Evolutionary conservation across 2,329 filamentous ascomycete species (phyloP), one percentile per base, ranked within the genome.

Genomic region (Clathrospora elynae): DNA sequence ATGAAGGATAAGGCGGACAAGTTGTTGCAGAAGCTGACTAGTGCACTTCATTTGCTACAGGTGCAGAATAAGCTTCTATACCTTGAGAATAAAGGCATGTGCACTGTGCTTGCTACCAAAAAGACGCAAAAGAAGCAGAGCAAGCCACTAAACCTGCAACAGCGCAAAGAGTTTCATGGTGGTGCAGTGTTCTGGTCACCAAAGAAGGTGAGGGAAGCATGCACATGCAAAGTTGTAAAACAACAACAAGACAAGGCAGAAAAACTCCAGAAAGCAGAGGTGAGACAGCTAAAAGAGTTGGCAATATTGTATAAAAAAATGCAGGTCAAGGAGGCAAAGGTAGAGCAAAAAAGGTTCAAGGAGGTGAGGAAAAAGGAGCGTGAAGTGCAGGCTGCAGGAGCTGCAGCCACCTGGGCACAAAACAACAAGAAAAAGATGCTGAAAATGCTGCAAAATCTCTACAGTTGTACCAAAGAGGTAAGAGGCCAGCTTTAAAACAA

Each of bases 181-280:
- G n/a, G 11, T 34, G 31, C 11, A 14, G 31, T 34, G 9, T 34
- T 34, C 19, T 34, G 31, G 31, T 14, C 18, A 23, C 31, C 31
- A 14, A 23, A 10, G n/a, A 34, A 34, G 19, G n/a, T 34, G 19
- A 11, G 12, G 2, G 31, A 34, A 34, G 31, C 19, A 2, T n/a
- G 19, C 2, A 19, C 31, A 6, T 19, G 31, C 11, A 19, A 34
- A 5, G n/a, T 4, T 1, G 12, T 13, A 6, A 34, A 34, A 23
- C 11, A 9, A 13, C 4, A 14, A 4, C 19, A 23, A 34, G 19
- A 5, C 8, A n/a, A 34, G 19, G 5, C 3, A 6, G 26, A 14
- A 29, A 8, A 8, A 29, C 26, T 29, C 26, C 19, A 14, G 24
- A 34, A 34, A 29, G 14, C 4, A 8, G 26, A 29, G 26, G 8